phyloP scores from a whole-genome alignment of 495 filamentous ascomycete genomes.

The Aspergillus olivimuriae region DNA sequence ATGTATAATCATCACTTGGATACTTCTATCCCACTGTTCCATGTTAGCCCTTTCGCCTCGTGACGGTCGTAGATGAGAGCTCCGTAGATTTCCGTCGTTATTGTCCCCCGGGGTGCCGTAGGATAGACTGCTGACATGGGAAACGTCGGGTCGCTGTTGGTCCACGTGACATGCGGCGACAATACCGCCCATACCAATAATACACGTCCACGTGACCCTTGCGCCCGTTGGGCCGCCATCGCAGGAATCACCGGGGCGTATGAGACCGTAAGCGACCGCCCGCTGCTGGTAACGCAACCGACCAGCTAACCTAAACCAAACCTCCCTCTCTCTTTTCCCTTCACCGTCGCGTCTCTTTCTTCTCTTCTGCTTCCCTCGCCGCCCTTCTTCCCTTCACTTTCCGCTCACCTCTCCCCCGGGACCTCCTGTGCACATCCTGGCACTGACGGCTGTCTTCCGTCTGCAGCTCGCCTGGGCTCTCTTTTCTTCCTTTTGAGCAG shows the following conservation, averaged over 20 bases:
- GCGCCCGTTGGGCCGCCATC: too few species aligned
- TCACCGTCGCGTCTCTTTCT: conserved; percentile 19
- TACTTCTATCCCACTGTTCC: neutral
- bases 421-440: conserved; percentile 9
- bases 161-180: too few species aligned
- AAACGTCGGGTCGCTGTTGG: too few species aligned
- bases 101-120: too few species aligned
- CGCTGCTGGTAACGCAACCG: too few species aligned
- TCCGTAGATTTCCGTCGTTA: too few species aligned
- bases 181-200: too few species aligned
- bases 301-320: neutral
- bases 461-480: conserved; percentile 14
- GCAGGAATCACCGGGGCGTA: too few species aligned
- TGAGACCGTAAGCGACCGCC: neutral
- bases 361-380: conserved; percentile 20
- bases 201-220: neutral
- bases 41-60: too few species aligned
- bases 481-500: neutral
- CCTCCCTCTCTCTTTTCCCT: conserved; percentile 9
- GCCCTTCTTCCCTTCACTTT: conserved; percentile 15
- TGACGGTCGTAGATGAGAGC: too few species aligned
- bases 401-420: conserved; percentile 5
- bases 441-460: conserved; percentile 12
- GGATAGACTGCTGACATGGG: too few species aligned
- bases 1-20: conserved; percentile 9